Conservation (phyloP, 805 yeast species). For the Hyphopichia homilentoma region DNA sequence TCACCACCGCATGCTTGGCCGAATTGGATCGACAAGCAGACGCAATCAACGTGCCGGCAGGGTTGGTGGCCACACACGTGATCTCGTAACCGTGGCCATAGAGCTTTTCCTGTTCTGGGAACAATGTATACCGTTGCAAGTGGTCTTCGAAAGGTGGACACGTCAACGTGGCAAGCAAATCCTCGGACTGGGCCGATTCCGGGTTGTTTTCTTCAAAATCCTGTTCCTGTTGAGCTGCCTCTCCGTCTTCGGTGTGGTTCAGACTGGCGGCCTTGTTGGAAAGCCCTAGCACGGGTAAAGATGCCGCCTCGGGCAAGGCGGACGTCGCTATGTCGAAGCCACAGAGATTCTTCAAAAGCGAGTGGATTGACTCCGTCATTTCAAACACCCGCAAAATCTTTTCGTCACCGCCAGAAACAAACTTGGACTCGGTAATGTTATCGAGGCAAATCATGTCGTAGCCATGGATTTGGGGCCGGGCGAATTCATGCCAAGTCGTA, state of each 20-base stretch:
- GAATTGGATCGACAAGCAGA: conserved; percentile 90
- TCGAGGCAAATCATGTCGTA: conserved; percentile 88
- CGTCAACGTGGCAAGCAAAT: conserved; percentile 42
- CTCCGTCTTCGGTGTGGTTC: conserved; percentile 42
- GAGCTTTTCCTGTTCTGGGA: conserved; percentile 92
- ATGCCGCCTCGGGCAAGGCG: conserved; percentile 74
- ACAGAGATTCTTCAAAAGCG: conserved; percentile 53
- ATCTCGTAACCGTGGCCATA: conserved; percentile 98
- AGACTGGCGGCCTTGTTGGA: conserved; percentile 83
- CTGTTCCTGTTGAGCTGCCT: conserved; percentile 33
- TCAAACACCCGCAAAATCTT: conserved; percentile 86
- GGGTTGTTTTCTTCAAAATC: conserved; percentile 33
- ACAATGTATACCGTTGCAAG: conserved; percentile 83
- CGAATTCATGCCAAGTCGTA: conserved; percentile 80
- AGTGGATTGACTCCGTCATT: conserved; percentile 76
- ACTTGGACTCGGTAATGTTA: conserved; percentile 54
- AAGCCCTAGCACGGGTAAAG: conserved; percentile 88
- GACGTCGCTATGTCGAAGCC: conserved; percentile 32
- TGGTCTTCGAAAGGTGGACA: conserved; percentile 87
- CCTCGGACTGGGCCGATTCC: conserved; percentile 30
- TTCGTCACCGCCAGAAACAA: conserved; percentile 95
- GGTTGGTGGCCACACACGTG: conserved; percentile 69
- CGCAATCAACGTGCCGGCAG: conserved; percentile 63
- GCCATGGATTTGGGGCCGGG: conserved; percentile 98
- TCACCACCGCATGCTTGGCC: conserved; percentile 77